Base-by-base conservation (phyloP, 257 asterid genomes). In the Nicotiana benthamiana region DNA sequence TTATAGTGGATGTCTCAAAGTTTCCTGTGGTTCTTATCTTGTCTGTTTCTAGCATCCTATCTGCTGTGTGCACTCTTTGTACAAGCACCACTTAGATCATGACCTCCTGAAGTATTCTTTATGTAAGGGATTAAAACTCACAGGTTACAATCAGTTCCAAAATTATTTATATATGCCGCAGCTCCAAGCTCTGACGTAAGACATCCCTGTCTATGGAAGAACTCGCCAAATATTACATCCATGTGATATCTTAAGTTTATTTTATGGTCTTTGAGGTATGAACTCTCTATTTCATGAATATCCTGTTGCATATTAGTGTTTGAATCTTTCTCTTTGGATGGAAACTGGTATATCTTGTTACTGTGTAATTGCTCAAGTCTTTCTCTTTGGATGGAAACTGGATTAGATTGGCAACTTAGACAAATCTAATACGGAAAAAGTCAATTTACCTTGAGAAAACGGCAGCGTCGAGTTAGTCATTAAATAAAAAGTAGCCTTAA, bases 1-100 rank as follows among this genome's bases (percentile, higher is more conserved):
- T 48, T 48, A 51, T 26, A 16, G 54, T 57, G 26, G 75, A 59
- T 27, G 75, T 34, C 15, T 36, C 28, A 17, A 28, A 59, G 59
- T 36, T 40, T 43, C 7, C 12, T 26, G 56, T 61, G 83, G 79
- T 60, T 76, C 61, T 83, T 83, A 20, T 75, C 34, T 56, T 74
- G 18, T 40, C 26, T 51, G 24, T 74, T 74, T 48, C 26, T 26
- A 48, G 79, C 79, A 74, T 74, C 27, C 10, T 0, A 8, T 68
- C 43, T 46, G 20, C 36, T 70, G 36, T 22, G 13, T 43, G 60
- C 36, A 22, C 77, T 72, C 78, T 46, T 22, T 24, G 24, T 46
- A 46, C 60, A 3, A 46, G 61, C 78, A 72, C 2, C 22, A 72
- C 60, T 0, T 51, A 1, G 60, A 46, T 24, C 51, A 65, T 65